Conservation (phyloP, 306 rosid species). For the Ormosia semicastrata region DNA sequence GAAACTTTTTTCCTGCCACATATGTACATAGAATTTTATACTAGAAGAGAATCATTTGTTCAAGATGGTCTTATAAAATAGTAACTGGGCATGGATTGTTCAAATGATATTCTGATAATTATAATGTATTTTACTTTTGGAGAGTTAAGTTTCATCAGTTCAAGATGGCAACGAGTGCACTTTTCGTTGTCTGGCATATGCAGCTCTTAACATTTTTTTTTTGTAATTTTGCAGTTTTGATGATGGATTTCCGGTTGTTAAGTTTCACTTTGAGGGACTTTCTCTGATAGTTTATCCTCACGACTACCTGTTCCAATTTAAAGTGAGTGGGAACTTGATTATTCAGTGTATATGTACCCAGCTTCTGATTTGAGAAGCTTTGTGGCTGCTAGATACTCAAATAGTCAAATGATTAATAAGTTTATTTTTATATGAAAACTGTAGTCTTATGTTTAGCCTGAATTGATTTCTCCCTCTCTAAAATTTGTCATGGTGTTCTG, state of each 20-base stretch:
- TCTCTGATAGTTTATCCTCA: slow-evolving; percentile 57
- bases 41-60: background rate
- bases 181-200: slow-evolving; percentile 10
- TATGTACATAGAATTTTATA: background rate
- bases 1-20: slow-evolving; percentile 20
- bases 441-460: background rate
- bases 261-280: slow-evolving; percentile 57
- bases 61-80: slow-evolving; percentile 11
- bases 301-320: slow-evolving; percentile 62
- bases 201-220: background rate
- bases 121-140: slow-evolving; percentile 7
- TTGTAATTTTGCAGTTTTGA: slow-evolving; percentile 60
- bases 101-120: background rate
- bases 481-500: background rate
- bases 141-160: slow-evolving; percentile 2
- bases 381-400: background rate
- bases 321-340: slow-evolving; percentile 38
- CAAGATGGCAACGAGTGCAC: slow-evolving; percentile 6
- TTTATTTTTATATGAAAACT: slow-evolving; percentile 12
- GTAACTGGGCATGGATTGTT: background rate
- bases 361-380: slow-evolving; percentile 11
- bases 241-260: slow-evolving; percentile 63
- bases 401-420: background rate
- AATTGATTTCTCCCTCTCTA: background rate
- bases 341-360: background rate